Evolutionary conservation across 148 eudicot genomes (phyloP).

Genomic region (Silene uniflora): DNA sequence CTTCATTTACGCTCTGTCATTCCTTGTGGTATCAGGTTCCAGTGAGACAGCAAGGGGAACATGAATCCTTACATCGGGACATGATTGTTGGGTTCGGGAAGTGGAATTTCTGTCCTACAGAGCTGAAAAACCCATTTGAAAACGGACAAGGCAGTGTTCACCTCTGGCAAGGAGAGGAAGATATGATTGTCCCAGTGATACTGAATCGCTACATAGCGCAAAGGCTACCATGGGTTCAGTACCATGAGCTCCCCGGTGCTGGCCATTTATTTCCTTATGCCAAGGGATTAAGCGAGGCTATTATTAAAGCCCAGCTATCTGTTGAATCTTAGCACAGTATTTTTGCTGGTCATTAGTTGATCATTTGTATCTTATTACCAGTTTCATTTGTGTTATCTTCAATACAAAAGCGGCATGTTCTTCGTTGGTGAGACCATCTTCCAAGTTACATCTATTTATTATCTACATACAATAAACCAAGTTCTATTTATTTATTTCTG

Average conservation of each 20-base stretch:
- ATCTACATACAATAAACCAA: neutral
- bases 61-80: conserved; percentile 61
- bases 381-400: neutral
- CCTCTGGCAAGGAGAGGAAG: conserved; percentile 87
- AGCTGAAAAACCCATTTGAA: conserved; percentile 51
- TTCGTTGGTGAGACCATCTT: neutral
- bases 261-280: conserved; percentile 69
- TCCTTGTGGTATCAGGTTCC: conserved; percentile 27
- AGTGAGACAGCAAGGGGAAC: conserved; percentile 69
- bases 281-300: conserved; percentile 51
- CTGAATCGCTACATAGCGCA: conserved; percentile 57
- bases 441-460: too few species aligned
- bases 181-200: conserved; percentile 41
- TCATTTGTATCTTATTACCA: neutral
- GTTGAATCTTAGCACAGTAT: neutral
- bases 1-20: neutral
- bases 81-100: conserved; percentile 55
- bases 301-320: conserved; percentile 52
- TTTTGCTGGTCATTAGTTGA: too few species aligned
- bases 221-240: conserved; percentile 63
- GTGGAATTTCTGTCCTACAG: conserved; percentile 75
- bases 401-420: neutral
- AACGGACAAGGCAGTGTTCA: conserved; percentile 59
- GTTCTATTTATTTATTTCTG: neutral
- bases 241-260: conserved; percentile 61